Base-by-base conservation (phyloP, 306 rosid genomes). In the Biancaea sappan region DNA sequence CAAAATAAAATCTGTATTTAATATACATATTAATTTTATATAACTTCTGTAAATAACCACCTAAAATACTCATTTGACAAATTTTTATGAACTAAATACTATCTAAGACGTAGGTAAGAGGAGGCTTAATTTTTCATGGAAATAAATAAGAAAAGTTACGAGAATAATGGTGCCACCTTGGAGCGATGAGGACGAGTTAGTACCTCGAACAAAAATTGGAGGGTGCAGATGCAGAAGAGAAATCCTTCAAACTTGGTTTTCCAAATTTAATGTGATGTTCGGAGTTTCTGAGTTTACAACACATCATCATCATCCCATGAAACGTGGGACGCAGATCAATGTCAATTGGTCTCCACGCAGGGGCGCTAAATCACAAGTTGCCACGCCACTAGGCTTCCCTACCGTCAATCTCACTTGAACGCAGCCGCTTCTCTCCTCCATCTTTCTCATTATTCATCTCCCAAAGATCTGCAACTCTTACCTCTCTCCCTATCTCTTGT, bases 381-480 rank as follows among this genome's bases (percentile, higher is more conserved):
- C 31, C 65, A 74, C 53, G 57, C 72, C 31, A 12, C 22, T 37
- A 38, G 35, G 34, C 61, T 22, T 3, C 7, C 70, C 13, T 53
- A 28, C 24, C 40, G 25, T 22, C 15, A 16, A 28, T 46, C 41
- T 44, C 72, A 67, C 54, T 67, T 2, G 59, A 67, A 67, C n/a
- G 4, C 43, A 46, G 18, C 72, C 58, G 5, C 59, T 44, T 28
- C 50, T 31, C 64, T 40, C 62, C 26, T 60, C 59, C 66, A 34
- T 43, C 61, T 22, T 3, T 46, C n/a, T 12, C 53, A 16, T 44
- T 19, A 12, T 65, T 75, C 79, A 62, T 74, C 34, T 46, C 41
- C n/a, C 83, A 65, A 79, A 80, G 83, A 85, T 85, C 84, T 82
- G 83, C 86, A 79, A 78, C 77, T 48, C 76, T 60, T 35, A 5